Conservation (phyloP, 371 early-diverging fungal genomes). For the Capillidium rhysosporum region DNA sequence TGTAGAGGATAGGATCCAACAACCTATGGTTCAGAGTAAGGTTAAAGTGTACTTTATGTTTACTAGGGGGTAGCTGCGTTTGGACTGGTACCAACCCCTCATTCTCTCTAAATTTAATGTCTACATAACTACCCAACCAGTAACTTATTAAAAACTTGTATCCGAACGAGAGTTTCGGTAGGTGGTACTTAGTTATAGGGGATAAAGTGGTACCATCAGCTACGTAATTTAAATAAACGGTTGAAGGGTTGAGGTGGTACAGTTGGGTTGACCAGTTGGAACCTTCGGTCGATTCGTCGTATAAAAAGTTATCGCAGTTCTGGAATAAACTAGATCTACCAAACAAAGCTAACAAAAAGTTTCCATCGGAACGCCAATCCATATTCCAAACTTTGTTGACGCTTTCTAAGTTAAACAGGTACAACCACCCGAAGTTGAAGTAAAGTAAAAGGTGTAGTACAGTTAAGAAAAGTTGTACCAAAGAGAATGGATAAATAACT, state of each 20-base stretch:
- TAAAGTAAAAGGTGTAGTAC: slow-evolving; percentile 9
- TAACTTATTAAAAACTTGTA: background rate
- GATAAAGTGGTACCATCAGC: slow-evolving; percentile 3
- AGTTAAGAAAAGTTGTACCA: slow-evolving; percentile 8
- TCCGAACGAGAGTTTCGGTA: background rate
- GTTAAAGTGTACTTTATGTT: slow-evolving; percentile 8
- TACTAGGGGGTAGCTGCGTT: slow-evolving; percentile 8
- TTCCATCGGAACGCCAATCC: background rate
- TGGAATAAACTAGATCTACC: slow-evolving; percentile 6
- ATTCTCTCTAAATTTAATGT: slow-evolving; percentile 9
- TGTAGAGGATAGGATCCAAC: slow-evolving; percentile 9
- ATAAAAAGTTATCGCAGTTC: slow-evolving; percentile 10
- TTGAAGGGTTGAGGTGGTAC: slow-evolving; percentile 4
- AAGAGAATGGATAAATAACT: slow-evolving; percentile 6
- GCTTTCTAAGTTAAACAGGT: background rate
- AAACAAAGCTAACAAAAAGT: slow-evolving; percentile 8
- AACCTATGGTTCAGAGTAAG: slow-evolving; percentile 6
- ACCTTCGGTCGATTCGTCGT: slow-evolving; percentile 10
- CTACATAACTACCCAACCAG: slow-evolving; percentile 6
- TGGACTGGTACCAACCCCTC: slow-evolving; percentile 6
- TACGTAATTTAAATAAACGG: slow-evolving; percentile 10
- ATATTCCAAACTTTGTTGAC: slow-evolving; percentile 4
- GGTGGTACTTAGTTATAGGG: slow-evolving; percentile 7
- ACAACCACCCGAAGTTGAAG: background rate
- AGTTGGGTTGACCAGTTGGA: background rate